Evolutionary conservation across 2,329 filamentous ascomycete species (phyloP), one percentile per base, ranked within the genome.

Genomic region (Stagonosporopsis cucurbitacearum): DNA sequence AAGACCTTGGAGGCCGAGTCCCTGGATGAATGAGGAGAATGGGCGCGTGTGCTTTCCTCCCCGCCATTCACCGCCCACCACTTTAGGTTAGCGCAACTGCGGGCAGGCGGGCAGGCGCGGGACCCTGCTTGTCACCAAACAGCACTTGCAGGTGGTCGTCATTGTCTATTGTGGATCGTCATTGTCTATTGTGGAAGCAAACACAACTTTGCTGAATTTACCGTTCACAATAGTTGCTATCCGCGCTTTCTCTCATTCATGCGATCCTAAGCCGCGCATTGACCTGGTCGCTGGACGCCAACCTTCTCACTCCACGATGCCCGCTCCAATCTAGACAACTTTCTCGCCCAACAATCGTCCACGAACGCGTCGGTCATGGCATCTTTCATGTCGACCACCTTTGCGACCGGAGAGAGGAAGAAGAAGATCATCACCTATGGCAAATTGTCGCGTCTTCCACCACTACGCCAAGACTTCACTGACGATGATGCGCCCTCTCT

Each of bases 361-460:
- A 50, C 23, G n/a, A 28, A 43, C 53, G 48, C 50, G 19, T 60
- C 47, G 41, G 35, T 43, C 32, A 72, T 70, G 66, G 62, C 65
- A 13, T 60, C 66, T 20, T 60, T 55, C 47, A 70, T 69, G 67
- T 60, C 70, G 26, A 65, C 70, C 22, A 59, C 63, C 8, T 71
- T 68, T 30, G 70, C 66, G 13, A 58, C 67, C 8, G 62, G 68
- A n/a, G 68, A 72, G 46, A 68, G 70, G 51, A 71, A 73, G 51
- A 76, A 75, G 65, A 75, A 71, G 54, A 54, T 71, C 35, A 65
- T 75, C 11, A 78, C 75, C 7, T 79, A 78, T 51, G 75, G 75
- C 45, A 75, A 73, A 59, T 47, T 69, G 17, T 65, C 70, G 52
- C 72, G 74, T 43, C 60, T 60, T 6, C 59, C 65, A 19, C 60